These are phyloP conservation scores for Aspergillus alliaceus DNA, from an alignment of 2,329 filamentous ascomycete species.

Conservation along the genomic window DNA sequence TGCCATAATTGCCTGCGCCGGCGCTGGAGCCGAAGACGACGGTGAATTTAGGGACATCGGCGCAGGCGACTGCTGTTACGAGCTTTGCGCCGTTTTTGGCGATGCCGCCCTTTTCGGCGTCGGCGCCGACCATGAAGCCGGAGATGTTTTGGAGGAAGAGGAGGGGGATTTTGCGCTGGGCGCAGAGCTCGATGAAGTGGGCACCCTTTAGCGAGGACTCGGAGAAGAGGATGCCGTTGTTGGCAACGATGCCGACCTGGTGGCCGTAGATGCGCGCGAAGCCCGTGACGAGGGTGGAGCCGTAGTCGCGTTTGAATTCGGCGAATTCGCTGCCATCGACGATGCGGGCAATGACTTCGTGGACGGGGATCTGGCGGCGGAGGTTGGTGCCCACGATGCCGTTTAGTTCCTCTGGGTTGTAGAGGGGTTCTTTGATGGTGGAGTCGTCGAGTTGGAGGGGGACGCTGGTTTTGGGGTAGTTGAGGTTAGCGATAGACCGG, in stretches of 20 bases:
- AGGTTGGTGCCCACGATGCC: constrained; percentile 91
- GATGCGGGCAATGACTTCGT: constrained; percentile 88
- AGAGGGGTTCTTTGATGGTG: constrained; percentile 71
- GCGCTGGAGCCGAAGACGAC: constrained; percentile 93
- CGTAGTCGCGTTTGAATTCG: constrained; percentile 93
- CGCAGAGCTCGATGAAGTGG: constrained; percentile 94
- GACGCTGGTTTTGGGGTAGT: constrained; percentile 66
- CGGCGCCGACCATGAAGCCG: constrained; percentile 95
- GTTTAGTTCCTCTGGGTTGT: constrained; percentile 75
- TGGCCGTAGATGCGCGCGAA: constrained; percentile 90
- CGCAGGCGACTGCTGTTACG: constrained; percentile 90
- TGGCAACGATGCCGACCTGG: constrained; percentile 88
- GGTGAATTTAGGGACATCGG: constrained; percentile 93
- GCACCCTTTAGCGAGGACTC: constrained; percentile 88
- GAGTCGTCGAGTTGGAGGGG: constrained; percentile 23
- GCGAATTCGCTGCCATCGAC: constrained; percentile 88
- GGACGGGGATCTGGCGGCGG: constrained; percentile 78
- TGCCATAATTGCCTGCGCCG: constrained; percentile 95
- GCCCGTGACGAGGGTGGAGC: constrained; percentile 83
- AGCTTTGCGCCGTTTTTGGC: constrained; percentile 98
- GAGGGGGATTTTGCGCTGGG: constrained; percentile 83
- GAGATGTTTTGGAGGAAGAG: constrained; percentile 96
- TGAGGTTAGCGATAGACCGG: constrained; percentile 81
- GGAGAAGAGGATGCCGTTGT: constrained; percentile 93
- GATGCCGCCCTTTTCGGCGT: constrained; percentile 91